Evolutionary conservation across 2,329 filamentous ascomycete species (phyloP).

Genomic region (Claviceps sorghi): DNA sequence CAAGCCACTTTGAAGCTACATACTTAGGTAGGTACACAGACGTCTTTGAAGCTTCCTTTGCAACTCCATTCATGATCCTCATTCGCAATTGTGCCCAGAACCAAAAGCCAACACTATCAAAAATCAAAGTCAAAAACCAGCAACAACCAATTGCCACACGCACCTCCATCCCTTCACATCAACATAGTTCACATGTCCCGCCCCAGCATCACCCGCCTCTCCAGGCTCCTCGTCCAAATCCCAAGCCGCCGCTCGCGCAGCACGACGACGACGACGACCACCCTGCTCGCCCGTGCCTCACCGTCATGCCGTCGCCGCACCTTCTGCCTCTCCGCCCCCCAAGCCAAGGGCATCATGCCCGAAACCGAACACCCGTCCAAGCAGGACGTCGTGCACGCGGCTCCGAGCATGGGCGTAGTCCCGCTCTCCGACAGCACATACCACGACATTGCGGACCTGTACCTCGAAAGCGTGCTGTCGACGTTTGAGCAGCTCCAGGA

Average conservation of each 20-base stretch:
- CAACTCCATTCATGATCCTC: not conserved
- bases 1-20: not conserved
- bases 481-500: slow-evolving; percentile 65
- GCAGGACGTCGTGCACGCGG: slow-evolving; percentile 22
- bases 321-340: slow-evolving; percentile 17
- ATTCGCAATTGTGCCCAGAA: not conserved
- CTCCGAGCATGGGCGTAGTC: slow-evolving; percentile 34
- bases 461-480: slow-evolving; percentile 43
- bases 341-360: slow-evolving; percentile 42
- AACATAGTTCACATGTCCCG: slow-evolving; percentile 16
- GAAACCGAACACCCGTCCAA: slow-evolving; percentile 40
- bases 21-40: too few species aligned
- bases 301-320: slow-evolving; percentile 7
- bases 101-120: not conserved
- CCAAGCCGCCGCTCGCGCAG: slow-evolving; percentile 14
- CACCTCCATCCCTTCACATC: not conserved
- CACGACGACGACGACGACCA: slow-evolving; percentile 9
- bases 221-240: slow-evolving; percentile 22
- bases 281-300: slow-evolving; percentile 1
- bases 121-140: not conserved
- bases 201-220: slow-evolving; percentile 21
- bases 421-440: slow-evolving; percentile 59
- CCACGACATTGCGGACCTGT: slow-evolving; percentile 62
- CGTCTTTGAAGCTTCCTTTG: not conserved
- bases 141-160: not conserved